A percentile compares a stretch with the other conserved stretches of the same genome.
These are phyloP conservation scores for Tilletia setariae DNA, from an alignment of 1,284 basidiomycete genomes.

Conservation along the genomic window DNA sequence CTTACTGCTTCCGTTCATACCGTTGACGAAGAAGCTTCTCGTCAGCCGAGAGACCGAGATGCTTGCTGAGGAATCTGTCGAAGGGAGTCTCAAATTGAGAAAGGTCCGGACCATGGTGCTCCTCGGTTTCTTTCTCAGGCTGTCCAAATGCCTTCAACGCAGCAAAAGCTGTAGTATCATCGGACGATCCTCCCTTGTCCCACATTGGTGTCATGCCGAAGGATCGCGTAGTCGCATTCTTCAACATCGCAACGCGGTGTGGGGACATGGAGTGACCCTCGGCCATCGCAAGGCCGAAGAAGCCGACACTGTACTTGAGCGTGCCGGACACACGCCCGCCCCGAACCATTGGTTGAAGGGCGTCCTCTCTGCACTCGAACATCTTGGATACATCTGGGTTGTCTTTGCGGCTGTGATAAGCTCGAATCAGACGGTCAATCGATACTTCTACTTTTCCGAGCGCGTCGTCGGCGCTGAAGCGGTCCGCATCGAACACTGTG, in stretches of 20 bases:
- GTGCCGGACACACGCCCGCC: conserved; percentile 33
- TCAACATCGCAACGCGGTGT: conserved; percentile 30
- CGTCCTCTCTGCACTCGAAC: conserved; percentile 37
- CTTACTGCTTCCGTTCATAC: conserved; percentile 33
- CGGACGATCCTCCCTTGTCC: conserved; percentile 3
- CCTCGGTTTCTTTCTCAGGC: background rate
- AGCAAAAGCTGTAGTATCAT: background rate
- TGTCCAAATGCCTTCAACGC: background rate
- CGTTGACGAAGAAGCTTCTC: conserved; percentile 31
- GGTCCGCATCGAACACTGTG: conserved; percentile 45
- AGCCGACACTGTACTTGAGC: conserved; percentile 46
- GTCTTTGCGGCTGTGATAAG: conserved; percentile 23
- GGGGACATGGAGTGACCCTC: conserved; percentile 28
- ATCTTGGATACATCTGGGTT: conserved; percentile 26
- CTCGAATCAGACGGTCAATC: conserved; percentile 33
- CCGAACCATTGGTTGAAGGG: conserved; percentile 35
- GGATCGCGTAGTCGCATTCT: conserved; percentile 18
- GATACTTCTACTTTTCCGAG: conserved; percentile 45
- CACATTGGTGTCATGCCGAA: conserved; percentile 17
- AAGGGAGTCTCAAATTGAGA: conserved; percentile 36
- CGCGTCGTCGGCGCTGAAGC: conserved; percentile 50
- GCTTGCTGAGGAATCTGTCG: conserved; percentile 36
- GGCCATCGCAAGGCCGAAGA: conserved; percentile 37
- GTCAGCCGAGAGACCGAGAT: conserved; percentile 41
- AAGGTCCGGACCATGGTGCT: background rate